Conservation (phyloP, 306 rosid species). For the Acacia acuminata region DNA sequence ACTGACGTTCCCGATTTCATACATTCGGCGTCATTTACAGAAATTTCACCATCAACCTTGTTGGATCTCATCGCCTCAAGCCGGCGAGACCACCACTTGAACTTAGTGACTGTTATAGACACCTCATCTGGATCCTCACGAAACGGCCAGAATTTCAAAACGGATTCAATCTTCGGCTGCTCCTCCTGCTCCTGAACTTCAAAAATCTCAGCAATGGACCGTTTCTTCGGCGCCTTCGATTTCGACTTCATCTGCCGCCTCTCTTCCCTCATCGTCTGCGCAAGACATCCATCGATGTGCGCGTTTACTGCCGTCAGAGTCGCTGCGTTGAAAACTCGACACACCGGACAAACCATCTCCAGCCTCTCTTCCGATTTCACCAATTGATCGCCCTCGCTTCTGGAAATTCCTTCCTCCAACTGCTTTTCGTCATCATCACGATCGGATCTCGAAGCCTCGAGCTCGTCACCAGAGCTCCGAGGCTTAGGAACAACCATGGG, state of each 20-base stretch:
- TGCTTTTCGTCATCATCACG: background rate
- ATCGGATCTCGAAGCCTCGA: constrained; percentile 35
- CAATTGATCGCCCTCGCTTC: constrained; percentile 20
- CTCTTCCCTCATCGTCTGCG: constrained; percentile 47
- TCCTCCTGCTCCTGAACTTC: constrained; percentile 28
- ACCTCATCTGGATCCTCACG: constrained; percentile 3
- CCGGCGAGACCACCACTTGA: constrained; percentile 22
- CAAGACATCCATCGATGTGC: constrained; percentile 63
- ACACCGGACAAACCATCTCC: constrained; percentile 72
- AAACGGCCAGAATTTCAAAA: constrained; percentile 14
- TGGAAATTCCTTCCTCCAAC: constrained; percentile 16
- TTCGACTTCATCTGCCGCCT: constrained; percentile 55
- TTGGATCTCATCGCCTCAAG: constrained; percentile 13
- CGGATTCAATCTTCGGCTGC: background rate
- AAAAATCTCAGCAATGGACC: constrained; percentile 87
- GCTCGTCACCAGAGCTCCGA: constrained; percentile 52
- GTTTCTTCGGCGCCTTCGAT: constrained; percentile 69
- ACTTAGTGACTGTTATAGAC: constrained; percentile 6
- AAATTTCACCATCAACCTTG: constrained; percentile 1
- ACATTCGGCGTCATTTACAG: constrained; percentile 24
- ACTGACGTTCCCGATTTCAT: background rate
- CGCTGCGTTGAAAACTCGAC: constrained; percentile 56
- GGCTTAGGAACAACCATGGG: constrained; percentile 54
- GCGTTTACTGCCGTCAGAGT: constrained; percentile 69
- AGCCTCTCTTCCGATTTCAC: constrained; percentile 40